Evolutionary conservation across 2,329 filamentous ascomycete genomes (phyloP), one percentile per base, ranked within the genome.

Genomic region (Trichoderma aggressivum): DNA sequence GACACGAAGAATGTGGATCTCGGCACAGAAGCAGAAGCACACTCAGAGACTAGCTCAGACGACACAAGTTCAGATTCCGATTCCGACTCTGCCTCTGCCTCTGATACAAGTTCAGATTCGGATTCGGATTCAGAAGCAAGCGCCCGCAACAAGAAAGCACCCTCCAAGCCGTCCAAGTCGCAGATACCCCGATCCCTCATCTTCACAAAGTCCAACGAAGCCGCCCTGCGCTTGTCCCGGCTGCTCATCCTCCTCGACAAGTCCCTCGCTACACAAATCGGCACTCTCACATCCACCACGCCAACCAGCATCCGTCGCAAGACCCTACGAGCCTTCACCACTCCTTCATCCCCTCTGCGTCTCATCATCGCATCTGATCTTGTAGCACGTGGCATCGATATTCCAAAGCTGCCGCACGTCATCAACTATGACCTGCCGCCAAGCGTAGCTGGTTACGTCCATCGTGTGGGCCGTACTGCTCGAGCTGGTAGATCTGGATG

Each of bases 351-450:
- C 3, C 89, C 88, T 71, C 81, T 92, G 30, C 90, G 90, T 7
- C 89, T 97, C 60, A 88, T 98, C 56, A 91, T 98, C 59, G 94
- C 94, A 1, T 97, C 96, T 0, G 95, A 98, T 79, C 91, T 97
- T n/a, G 93, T 96, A 1, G 93, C 94, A 2, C 92, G 95, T 74
- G 96, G 95, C 76, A 89, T 98, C 30, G 95, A 98, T 80, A 86
- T 97, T 14, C 88, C 89, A 1, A 87, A 88, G 60, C 87, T 98
- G 60, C 90, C 90, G 43, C 92, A 97, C 78, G 94, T 98, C 60
- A 85, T 98, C 81, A 98, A 97, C 82, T 98, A 98, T 84, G 95
- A 98, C 79, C 86, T 98, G 65, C 95, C 95, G 0, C 87, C 89
- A 5, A 94, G 91, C 77, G 84, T 94, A 39, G 92, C 91, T 7